phyloP scores from a whole-genome alignment of 179 eudicot genomes.

The Gypsophila paniculata region DNA sequence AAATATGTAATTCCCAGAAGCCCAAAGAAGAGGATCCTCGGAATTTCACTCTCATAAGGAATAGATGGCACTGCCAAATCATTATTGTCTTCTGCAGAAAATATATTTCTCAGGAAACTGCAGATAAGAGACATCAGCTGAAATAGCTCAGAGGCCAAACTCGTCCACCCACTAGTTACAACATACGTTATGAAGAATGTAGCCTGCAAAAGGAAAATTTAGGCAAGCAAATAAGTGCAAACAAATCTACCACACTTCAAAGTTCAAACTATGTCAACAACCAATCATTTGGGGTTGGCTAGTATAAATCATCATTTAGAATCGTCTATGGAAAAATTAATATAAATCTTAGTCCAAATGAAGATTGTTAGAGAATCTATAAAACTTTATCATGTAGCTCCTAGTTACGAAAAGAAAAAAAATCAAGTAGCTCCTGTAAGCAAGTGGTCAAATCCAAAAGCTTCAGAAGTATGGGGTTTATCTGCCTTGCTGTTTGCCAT shows the following conservation, averaged over 20 bases:
- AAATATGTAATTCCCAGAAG: conserved; percentile 89
- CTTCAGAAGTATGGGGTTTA: too few species aligned
- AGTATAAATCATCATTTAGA: neutral
- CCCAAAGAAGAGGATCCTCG: conserved; percentile 61
- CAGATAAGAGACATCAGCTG: conserved; percentile 43
- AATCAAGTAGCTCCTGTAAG: too few species aligned
- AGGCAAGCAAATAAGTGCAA: conserved; percentile 1
- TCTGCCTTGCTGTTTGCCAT: too few species aligned
- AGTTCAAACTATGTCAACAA: too few species aligned
- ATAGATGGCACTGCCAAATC: conserved; percentile 55
- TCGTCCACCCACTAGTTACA: conserved; percentile 91
- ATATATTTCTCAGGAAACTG: conserved; percentile 34
- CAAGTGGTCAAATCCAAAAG: too few species aligned
- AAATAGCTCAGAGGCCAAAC: conserved; percentile 61
- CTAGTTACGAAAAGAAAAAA: too few species aligned
- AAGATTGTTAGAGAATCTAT: too few species aligned
- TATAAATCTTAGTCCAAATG: too few species aligned
- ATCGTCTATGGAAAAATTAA: too few species aligned
- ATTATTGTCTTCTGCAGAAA: conserved; percentile 35
- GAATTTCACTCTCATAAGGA: conserved; percentile 69
- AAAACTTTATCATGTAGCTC: too few species aligned
- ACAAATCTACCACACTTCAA: too few species aligned
- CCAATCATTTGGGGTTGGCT: too few species aligned
- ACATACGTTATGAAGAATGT: conserved; percentile 91
- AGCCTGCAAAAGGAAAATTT: conserved; percentile 48